phyloP scores from a whole-genome alignment of 2,329 filamentous ascomycete genomes.

The Curvularia hawaiiensis region DNA sequence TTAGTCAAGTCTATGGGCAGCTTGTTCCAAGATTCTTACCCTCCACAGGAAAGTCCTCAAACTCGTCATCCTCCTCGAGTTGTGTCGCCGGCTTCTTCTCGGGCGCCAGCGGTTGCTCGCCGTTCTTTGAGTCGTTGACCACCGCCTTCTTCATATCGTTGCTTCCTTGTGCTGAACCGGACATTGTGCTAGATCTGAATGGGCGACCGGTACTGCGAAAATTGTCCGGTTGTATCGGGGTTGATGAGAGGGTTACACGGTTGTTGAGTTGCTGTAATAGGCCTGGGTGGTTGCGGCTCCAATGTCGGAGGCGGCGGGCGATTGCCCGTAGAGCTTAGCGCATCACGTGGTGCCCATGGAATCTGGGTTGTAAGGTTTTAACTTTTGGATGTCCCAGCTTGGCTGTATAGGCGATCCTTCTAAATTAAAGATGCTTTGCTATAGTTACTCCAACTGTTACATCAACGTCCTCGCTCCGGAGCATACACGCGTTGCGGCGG shows the following conservation, averaged over 20 bases:
- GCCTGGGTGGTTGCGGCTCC: slow-evolving; percentile 26
- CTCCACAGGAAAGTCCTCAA: slow-evolving; percentile 97
- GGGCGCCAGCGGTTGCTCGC: slow-evolving; percentile 51
- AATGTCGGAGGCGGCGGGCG: slow-evolving; percentile 20
- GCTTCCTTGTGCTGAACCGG: slow-evolving; percentile 50
- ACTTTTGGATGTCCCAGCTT: slow-evolving; percentile 5
- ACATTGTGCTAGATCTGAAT: slow-evolving; percentile 49
- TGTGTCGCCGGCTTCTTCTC: slow-evolving; percentile 68
- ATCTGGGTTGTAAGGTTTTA: slow-evolving; percentile 11
- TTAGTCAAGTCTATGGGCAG: slow-evolving; percentile 14
- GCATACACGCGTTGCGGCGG: background rate
- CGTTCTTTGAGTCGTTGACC: slow-evolving; percentile 44
- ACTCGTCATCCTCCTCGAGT: slow-evolving; percentile 97
- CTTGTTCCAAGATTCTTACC: slow-evolving; percentile 58
- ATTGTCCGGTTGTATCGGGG: background rate
- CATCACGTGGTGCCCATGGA: slow-evolving; percentile 24
- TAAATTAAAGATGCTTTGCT: background rate
- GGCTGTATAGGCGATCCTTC: slow-evolving; percentile 1
- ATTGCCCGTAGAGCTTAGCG: slow-evolving; percentile 21
- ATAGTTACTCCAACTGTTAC: background rate
- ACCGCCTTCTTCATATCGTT: slow-evolving; percentile 49
- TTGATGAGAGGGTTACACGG: slow-evolving; percentile 1
- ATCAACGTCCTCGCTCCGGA: background rate
- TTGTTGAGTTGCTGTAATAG: slow-evolving; percentile 10
- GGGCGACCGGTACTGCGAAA: background rate